Conservation (phyloP, 805 yeast genomes). For the Metschnikowia sp. region DNA sequence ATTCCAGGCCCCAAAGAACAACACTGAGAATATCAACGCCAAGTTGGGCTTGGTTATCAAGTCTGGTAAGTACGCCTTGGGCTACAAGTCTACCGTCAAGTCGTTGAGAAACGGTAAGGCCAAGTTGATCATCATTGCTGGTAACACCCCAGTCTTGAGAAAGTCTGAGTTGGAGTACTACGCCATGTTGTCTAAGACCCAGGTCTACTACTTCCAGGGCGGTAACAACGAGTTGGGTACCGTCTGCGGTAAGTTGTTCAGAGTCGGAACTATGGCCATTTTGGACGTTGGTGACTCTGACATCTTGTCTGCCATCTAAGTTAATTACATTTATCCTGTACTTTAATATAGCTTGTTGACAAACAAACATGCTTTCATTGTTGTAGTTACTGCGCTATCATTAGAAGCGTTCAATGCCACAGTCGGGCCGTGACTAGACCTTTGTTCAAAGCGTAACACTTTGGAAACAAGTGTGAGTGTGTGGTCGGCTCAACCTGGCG, state of each 20-base stretch:
- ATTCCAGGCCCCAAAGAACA: slow-evolving; percentile 87
- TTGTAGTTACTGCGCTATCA: no score
- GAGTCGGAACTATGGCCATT: slow-evolving; percentile 96
- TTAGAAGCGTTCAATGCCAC: no score
- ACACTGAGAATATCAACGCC: slow-evolving; percentile 94
- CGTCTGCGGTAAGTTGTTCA: slow-evolving; percentile 99
- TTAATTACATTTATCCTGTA: slow-evolving; percentile 7
- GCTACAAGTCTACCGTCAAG: slow-evolving; percentile 98
- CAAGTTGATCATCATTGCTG: slow-evolving; percentile 95
- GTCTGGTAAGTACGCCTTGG: slow-evolving; percentile 99
- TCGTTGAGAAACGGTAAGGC: slow-evolving; percentile 98
- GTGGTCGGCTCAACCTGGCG: no score
- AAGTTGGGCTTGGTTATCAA: slow-evolving; percentile 97
- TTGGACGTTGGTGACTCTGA: slow-evolving; percentile 99
- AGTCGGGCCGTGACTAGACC: no score
- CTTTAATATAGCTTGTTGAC: slow-evolving; percentile 12
- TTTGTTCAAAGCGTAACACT: no score
- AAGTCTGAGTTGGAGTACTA: slow-evolving; percentile 99
- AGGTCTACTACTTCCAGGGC: slow-evolving; percentile 98
- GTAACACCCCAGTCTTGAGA: slow-evolving; percentile 99
- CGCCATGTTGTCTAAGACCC: slow-evolving; percentile 99
- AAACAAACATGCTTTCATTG: not conserved
- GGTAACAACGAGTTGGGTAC: slow-evolving; percentile 99
- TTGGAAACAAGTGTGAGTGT: no score
- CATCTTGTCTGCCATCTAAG: slow-evolving; percentile 67